A percentile compares a stretch with the other conserved stretches of the same genome.
phyloP scores from a whole-genome alignment of 139 green algal species.

The Marvania coccoides region DNA sequence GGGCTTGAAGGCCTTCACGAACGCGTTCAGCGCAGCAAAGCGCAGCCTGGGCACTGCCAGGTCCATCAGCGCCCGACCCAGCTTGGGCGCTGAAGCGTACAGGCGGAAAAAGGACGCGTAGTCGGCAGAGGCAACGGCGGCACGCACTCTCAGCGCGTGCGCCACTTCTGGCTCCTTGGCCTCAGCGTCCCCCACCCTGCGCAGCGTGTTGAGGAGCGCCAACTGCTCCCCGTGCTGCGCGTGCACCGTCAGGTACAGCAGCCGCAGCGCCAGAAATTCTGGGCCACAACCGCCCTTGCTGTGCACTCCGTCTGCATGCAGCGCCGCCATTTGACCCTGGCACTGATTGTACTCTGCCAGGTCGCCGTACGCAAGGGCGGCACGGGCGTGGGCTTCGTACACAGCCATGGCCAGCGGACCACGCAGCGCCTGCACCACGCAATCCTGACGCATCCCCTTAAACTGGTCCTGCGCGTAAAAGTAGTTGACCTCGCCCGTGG shows the following conservation, averaged over 20 bases:
- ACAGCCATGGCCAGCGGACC: constrained; percentile 21
- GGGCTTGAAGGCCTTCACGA: constrained; percentile 51
- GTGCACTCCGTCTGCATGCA: constrained; percentile 32
- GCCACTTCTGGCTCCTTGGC: constrained; percentile 27
- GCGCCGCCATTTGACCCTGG: constrained; percentile 62
- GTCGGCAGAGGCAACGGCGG: constrained; percentile 26
- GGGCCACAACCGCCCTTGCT: constrained; percentile 23
- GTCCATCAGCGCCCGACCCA: constrained; percentile 70
- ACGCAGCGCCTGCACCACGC: constrained; percentile 73
- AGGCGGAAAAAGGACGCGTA: constrained; percentile 62
- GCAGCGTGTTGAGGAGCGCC: constrained; percentile 53
- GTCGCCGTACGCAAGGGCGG: constrained; percentile 80
- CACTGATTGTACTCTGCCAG: constrained; percentile 86
- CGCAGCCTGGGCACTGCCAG: constrained; percentile 39
- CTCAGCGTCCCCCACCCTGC: constrained; percentile 15
- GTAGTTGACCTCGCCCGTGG: constrained; percentile 34
- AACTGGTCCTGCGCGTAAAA: constrained; percentile 81
- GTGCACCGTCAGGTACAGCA: constrained; percentile 64
- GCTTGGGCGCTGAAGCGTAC: constrained; percentile 50
- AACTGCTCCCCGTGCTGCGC: constrained; percentile 34
- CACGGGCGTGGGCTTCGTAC: constrained; percentile 77
- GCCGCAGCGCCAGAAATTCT: constrained; percentile 57
- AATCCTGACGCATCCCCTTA: constrained; percentile 89
- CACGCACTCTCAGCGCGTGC: constrained; percentile 49
- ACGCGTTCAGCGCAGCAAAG: constrained; percentile 39